Percentiles rank a stretch among this genome's conserved stretches.
phyloP scores from a whole-genome alignment of 768 basidiomycete species.

The Russula vinacea region DNA sequence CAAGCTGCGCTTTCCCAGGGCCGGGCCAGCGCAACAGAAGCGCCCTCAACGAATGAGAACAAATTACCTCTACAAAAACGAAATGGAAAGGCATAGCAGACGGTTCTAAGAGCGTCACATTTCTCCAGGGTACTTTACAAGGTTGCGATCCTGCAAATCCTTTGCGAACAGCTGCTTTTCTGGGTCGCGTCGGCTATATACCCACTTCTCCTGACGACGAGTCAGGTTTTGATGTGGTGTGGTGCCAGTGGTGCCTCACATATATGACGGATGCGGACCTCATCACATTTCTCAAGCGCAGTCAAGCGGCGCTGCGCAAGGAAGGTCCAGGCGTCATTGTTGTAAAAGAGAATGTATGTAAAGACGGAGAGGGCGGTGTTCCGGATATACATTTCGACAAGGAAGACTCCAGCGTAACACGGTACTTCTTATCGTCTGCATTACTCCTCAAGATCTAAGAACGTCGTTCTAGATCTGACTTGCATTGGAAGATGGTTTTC shows the following conservation, averaged over 20 bases:
- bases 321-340: constrained; percentile 59
- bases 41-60: constrained; percentile 31
- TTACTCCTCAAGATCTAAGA: constrained; percentile 4
- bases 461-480: constrained; percentile 62
- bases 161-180: constrained; percentile 42
- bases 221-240: constrained; percentile 80
- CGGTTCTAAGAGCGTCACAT: constrained; percentile 65
- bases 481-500: constrained; percentile 77
- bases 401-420: constrained; percentile 84
- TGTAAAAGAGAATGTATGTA: constrained; percentile 89
- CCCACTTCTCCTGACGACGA: constrained; percentile 44
- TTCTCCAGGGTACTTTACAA: constrained; percentile 79
- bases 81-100: constrained; percentile 69
- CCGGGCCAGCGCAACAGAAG: constrained; percentile 34
- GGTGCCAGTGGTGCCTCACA: constrained; percentile 98
- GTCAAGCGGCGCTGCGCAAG: constrained; percentile 57
- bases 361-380: constrained; percentile 50
- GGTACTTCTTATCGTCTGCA: constrained; percentile 45
- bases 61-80: constrained; percentile 19
- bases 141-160: constrained; percentile 67
- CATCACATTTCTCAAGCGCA: constrained; percentile 66
- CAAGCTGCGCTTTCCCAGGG: constrained; percentile 57
- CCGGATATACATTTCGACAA: constrained; percentile 68
- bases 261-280: constrained; percentile 79
- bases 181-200: constrained; percentile 68